Evolutionary conservation across 228 moss, liverwort and hornwort species (phyloP).

Genomic region (Sphagnum magellanicum): DNA sequence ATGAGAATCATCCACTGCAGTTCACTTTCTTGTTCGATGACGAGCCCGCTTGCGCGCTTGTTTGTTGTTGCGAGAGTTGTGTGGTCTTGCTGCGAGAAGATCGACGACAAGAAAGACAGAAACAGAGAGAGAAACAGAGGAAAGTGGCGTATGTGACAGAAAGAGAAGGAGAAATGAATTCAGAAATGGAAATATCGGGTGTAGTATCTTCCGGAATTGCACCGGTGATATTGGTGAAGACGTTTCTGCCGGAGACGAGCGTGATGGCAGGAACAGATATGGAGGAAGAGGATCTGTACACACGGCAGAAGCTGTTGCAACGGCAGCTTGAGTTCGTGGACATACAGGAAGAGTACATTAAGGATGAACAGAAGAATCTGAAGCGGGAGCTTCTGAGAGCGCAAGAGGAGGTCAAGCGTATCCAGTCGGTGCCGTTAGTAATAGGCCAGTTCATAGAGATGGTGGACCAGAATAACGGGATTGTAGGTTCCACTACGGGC

Average conservation of each 20-base stretch:
- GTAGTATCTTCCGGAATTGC: background rate
- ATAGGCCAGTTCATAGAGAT: constrained; percentile 97
- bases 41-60: too few relatives aligned
- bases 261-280: constrained; percentile 36
- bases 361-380: constrained; percentile 98
- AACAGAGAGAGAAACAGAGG: too few relatives aligned
- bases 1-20: too few relatives aligned
- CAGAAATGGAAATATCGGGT: background rate
- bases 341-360: constrained; percentile 93
- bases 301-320: constrained; percentile 74
- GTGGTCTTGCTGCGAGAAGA: too few relatives aligned
- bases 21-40: too few relatives aligned
- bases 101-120: too few relatives aligned
- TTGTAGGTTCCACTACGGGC: constrained; percentile 88
- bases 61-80: too few relatives aligned
- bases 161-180: background rate
- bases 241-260: constrained; percentile 23
- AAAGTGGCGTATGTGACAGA: too few relatives aligned
- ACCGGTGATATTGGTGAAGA: constrained; percentile 20
- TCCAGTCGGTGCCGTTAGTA: constrained; percentile 91
- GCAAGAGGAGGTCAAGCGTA: constrained; percentile 97
- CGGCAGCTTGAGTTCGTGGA: constrained; percentile 96
- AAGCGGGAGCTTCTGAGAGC: constrained; percentile 88
- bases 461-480: constrained; percentile 96
- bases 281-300: constrained; percentile 89